Conservation (phyloP, 208 protist genomes). For the Balamuthia mandrillaris region DNA sequence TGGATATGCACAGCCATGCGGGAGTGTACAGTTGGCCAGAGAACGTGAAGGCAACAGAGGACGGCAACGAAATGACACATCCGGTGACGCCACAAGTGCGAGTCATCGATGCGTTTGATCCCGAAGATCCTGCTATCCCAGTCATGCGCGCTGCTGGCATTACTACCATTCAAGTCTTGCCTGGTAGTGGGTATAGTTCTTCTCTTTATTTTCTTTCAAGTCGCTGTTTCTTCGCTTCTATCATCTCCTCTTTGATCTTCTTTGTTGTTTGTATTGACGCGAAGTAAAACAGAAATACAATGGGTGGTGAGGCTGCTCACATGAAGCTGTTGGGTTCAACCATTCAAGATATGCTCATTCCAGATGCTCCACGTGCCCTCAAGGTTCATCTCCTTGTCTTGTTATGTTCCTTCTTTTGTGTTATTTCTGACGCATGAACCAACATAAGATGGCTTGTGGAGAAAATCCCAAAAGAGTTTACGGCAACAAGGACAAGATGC, state of each 20-base stretch:
- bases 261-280: too few species aligned
- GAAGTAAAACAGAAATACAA: conserved; percentile 40
- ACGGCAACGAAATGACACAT: conserved; percentile 52
- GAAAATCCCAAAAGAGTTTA: conserved; percentile 61
- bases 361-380: background rate
- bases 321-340: conserved; percentile 1
- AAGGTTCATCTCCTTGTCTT: too few species aligned
- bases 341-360: conserved; percentile 36
- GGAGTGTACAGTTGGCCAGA: conserved; percentile 36
- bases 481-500: background rate
- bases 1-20: conserved; percentile 11
- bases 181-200: too few species aligned
- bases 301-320: conserved; percentile 45
- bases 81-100: conserved; percentile 31
- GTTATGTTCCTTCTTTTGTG: too few species aligned
- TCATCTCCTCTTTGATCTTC: too few species aligned
- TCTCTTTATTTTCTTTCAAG: too few species aligned
- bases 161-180: too few species aligned
- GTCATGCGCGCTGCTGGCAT: too few species aligned
- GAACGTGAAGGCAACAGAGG: background rate
- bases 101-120: conserved; percentile 34
- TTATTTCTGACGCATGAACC: too few species aligned
- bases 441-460: conserved; percentile 58
- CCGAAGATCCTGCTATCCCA: too few species aligned
- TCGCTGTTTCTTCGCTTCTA: too few species aligned